A percentile compares a stretch with the other conserved stretches of the same genome.
phyloP scores from a whole-genome alignment of 352 stramenopile species.

The Phytophthora colocasiae region DNA sequence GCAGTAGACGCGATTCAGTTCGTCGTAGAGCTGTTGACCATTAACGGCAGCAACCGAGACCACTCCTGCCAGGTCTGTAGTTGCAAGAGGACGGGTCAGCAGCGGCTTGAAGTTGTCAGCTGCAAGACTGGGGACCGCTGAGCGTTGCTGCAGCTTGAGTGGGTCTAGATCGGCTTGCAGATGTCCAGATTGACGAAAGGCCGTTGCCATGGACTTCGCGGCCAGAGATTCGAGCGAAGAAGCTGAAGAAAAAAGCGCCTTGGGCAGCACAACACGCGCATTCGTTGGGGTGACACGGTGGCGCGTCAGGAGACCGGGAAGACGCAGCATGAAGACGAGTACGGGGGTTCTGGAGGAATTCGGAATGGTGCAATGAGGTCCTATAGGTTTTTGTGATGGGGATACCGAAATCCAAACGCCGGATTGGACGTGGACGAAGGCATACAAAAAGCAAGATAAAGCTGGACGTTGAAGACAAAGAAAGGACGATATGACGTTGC shows the following conservation, averaged over 20 bases:
- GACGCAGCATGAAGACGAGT: slow-evolving; percentile 55
- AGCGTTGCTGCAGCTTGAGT: slow-evolving; percentile 49
- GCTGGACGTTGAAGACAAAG: slow-evolving; percentile 20
- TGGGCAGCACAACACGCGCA: slow-evolving; percentile 13
- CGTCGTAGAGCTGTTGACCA: slow-evolving; percentile 65
- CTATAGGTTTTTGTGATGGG: slow-evolving; percentile 16
- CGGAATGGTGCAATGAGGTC: slow-evolving; percentile 26
- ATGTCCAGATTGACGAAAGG: slow-evolving; percentile 82
- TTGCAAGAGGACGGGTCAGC: slow-evolving; percentile 33
- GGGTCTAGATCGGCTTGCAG: slow-evolving; percentile 79
- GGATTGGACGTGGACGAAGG: slow-evolving; percentile 21
- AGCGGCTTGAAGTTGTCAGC: slow-evolving; percentile 61
- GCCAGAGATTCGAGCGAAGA: slow-evolving; percentile 71
- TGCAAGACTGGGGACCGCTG: slow-evolving; percentile 45
- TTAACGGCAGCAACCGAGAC: slow-evolving; percentile 34
- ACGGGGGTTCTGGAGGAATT: slow-evolving; percentile 9
- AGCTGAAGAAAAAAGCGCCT: slow-evolving; percentile 38
- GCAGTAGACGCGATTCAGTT: slow-evolving; percentile 72
- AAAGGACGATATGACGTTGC: slow-evolving; percentile 4
- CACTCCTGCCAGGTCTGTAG: slow-evolving; percentile 30
- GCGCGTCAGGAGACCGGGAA: slow-evolving; percentile 44
- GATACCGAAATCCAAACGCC: slow-evolving; percentile 31
- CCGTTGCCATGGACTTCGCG: slow-evolving; percentile 66
- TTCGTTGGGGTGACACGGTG: slow-evolving; percentile 34
- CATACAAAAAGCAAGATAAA: slow-evolving; percentile 33